A percentile compares a stretch with the other conserved stretches of the same genome.
These are phyloP conservation scores for Basidiobolus meristosporus DNA, from an alignment of 371 early-diverging fungal genomes.

Conservation along the genomic window DNA sequence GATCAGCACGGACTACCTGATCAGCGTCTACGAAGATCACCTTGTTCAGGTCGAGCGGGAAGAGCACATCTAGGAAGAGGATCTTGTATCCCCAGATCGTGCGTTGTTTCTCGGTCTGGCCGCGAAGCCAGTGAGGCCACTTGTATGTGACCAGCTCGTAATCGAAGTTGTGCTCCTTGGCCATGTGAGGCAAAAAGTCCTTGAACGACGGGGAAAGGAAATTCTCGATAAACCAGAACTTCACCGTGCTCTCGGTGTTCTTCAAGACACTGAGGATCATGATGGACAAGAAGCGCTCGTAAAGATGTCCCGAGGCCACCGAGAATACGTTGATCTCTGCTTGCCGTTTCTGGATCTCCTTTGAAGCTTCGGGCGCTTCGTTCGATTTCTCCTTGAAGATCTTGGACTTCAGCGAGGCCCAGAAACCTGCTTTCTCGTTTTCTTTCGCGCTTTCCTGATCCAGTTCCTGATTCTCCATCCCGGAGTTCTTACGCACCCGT, in stretches of 20 bases:
- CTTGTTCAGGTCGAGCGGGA: constrained; percentile 81
- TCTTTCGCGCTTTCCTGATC: constrained; percentile 18
- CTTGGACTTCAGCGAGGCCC: neutral
- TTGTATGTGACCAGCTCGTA: constrained; percentile 90
- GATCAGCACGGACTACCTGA: constrained; percentile 82
- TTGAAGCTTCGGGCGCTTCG: too few relatives aligned
- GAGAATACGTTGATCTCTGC: constrained; percentile 85
- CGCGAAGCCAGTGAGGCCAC: constrained; percentile 91
- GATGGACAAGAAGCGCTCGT: constrained; percentile 88
- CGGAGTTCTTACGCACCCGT: constrained; percentile 50
- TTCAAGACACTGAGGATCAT: constrained; percentile 88
- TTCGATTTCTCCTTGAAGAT: neutral
- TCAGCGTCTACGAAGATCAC: constrained; percentile 97
- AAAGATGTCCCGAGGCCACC: constrained; percentile 89
- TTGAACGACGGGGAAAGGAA: constrained; percentile 89
- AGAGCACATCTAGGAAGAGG: constrained; percentile 87
- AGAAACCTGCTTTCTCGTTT: constrained; percentile 1
- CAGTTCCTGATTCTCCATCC: constrained; percentile 58
- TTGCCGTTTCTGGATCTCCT: too few relatives aligned
- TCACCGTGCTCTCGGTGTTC: constrained; percentile 70
- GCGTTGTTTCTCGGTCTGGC: constrained; percentile 84
- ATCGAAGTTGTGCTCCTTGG: constrained; percentile 61
- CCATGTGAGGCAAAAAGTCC: constrained; percentile 78
- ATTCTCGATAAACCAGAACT: constrained; percentile 95
- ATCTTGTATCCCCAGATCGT: constrained; percentile 98